These are phyloP conservation scores for Myriangium duriaei DNA, from an alignment of 2,329 filamentous ascomycete species.

Conservation along the genomic window DNA sequence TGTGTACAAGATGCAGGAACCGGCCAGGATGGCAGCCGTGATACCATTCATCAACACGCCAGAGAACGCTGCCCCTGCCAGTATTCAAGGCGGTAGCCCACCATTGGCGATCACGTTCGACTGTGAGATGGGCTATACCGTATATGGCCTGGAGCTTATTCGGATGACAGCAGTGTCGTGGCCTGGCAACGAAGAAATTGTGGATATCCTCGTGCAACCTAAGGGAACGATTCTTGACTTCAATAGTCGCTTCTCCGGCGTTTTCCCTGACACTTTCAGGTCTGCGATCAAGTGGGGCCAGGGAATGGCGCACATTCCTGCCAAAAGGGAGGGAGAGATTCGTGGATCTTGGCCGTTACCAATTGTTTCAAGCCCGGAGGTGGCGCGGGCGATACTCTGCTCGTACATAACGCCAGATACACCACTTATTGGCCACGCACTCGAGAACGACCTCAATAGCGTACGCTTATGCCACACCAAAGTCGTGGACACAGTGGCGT, in stretches of 20 bases:
- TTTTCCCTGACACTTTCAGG: conserved; percentile 64
- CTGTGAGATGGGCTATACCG: conserved; percentile 96
- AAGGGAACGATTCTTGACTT: conserved; percentile 76
- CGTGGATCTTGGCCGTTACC: conserved; percentile 38
- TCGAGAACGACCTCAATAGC: conserved; percentile 90
- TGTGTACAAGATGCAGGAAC: conserved; percentile 73
- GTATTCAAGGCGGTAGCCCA: conserved; percentile 21
- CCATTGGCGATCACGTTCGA: conserved; percentile 69
- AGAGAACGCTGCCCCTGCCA: conserved; percentile 40
- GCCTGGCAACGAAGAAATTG: conserved; percentile 60
- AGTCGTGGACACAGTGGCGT: conserved; percentile 71
- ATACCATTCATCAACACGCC: conserved; percentile 75
- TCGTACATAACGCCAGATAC: conserved; percentile 61
- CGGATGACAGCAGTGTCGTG: conserved; percentile 81
- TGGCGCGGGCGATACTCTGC: conserved; percentile 67
- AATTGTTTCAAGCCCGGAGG: conserved; percentile 62
- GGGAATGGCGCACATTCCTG: conserved; percentile 10
- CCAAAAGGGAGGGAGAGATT: conserved; percentile 7
- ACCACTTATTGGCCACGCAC: conserved; percentile 78
- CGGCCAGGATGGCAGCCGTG: conserved; percentile 61
- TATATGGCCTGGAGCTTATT: conserved; percentile 74
- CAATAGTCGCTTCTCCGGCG: conserved; percentile 84
- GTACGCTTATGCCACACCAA: conserved; percentile 73
- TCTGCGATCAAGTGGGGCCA: conserved; percentile 47
- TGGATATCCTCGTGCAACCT: conserved; percentile 78